Conservation (phyloP, 805 yeast species). For the Yamadazyma olivae region DNA sequence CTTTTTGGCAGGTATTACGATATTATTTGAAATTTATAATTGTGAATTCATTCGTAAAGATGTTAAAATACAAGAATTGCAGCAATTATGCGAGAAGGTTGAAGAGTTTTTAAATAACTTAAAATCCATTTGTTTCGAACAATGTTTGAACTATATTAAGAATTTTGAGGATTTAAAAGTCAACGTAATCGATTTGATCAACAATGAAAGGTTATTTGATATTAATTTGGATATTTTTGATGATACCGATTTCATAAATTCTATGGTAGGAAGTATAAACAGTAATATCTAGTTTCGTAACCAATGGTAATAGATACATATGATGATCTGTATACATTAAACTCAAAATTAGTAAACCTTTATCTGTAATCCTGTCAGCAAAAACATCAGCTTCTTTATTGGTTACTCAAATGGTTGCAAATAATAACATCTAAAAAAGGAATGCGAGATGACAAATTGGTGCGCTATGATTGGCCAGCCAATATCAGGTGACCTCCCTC, state of each 20-base stretch:
- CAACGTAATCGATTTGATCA: not conserved
- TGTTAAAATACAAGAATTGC: not conserved
- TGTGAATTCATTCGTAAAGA: slow-evolving; percentile 1
- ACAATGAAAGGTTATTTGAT: not conserved
- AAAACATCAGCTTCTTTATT: no score
- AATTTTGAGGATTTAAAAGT: not conserved
- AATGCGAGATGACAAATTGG: slow-evolving; percentile 14
- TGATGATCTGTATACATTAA: not conserved
- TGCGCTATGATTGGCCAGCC: slow-evolving; percentile 12
- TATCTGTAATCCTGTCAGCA: no score
- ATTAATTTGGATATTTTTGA: slow-evolving; percentile 2
- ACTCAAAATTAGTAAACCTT: no score
- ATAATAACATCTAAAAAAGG: no score
- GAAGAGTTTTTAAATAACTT: slow-evolving; percentile 3
- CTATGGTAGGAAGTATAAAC: slow-evolving; percentile 7
- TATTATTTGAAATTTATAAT: slow-evolving; percentile 11
- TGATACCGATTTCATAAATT: slow-evolving; percentile 4
- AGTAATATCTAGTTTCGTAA: no score
- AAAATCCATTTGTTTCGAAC: slow-evolving; percentile 2
- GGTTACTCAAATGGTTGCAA: no score
- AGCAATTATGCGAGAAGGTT: not conserved
- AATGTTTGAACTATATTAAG: slow-evolving; percentile 3
- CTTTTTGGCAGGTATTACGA: slow-evolving; percentile 8
- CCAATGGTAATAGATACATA: no score
- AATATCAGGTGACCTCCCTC: not conserved